Evolutionary conservation across 78 protist genomes (phyloP).

Genomic region (Cavenderia fasciculata): DNA sequence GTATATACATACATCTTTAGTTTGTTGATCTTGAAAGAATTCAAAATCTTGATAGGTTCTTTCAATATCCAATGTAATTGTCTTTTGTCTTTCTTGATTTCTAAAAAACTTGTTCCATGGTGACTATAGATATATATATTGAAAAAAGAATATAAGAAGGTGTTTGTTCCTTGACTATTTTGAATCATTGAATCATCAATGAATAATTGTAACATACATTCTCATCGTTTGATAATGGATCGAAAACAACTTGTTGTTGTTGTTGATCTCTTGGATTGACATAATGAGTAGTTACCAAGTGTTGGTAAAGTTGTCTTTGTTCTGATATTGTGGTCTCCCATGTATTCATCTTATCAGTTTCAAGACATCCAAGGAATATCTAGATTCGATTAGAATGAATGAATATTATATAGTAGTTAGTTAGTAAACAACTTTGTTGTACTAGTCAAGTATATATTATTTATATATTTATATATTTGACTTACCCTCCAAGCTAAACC

Average conservation of each 20-base stretch:
- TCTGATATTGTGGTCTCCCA: slow-evolving; percentile 14
- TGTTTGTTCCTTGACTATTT: too few species aligned
- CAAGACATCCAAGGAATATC: slow-evolving; percentile 55
- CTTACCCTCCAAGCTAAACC: slow-evolving; percentile 65
- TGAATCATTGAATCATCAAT: not conserved
- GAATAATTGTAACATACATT: slow-evolving; percentile 15
- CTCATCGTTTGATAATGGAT: slow-evolving; percentile 58
- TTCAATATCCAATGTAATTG: slow-evolving; percentile 74
- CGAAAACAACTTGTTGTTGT: slow-evolving; percentile 5
- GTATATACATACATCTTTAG: slow-evolving; percentile 27
- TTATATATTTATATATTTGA: too few species aligned
- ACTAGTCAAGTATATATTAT: too few species aligned
- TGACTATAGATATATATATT: slow-evolving; percentile 20
- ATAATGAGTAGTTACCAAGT: slow-evolving; percentile 27
- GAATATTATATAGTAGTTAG: not conserved
- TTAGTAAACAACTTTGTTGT: too few species aligned
- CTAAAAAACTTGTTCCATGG: slow-evolving; percentile 83
- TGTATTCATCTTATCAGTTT: slow-evolving; percentile 16
- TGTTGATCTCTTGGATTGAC: slow-evolving; percentile 44
- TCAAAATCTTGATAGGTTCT: slow-evolving; percentile 84
- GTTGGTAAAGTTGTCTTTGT: slow-evolving; percentile 25
- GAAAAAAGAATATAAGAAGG: not conserved
- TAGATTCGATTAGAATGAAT: not conserved
- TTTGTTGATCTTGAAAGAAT: slow-evolving; percentile 56
- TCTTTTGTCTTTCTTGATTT: slow-evolving; percentile 75